Evolutionary conservation across 2,329 filamentous ascomycete genomes (phyloP), one percentile per base, ranked within the genome.

Genomic region (Microcyclospora pomicola): DNA sequence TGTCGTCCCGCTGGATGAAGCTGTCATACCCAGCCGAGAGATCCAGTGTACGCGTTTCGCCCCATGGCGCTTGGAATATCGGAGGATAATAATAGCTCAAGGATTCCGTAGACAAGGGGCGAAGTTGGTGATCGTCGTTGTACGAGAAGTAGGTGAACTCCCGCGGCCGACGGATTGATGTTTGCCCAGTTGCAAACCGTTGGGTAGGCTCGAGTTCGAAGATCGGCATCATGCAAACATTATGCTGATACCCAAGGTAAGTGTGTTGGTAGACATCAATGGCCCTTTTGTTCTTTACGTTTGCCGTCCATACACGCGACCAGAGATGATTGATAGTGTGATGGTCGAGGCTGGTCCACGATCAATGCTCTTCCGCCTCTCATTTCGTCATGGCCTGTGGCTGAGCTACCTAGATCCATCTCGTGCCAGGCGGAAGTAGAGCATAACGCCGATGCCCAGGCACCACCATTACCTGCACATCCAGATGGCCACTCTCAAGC

Each of bases 91-190:
- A 96, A 65, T 88, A 95, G 47, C 77, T 77, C 47, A 98, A 57
- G 1, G 84, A 88, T 2, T 80, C 81, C 43, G 82, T 80, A 45
- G 84, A 85, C 4, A 54, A 42, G 3, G 80, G 72, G 35, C 69
- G 77, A 52, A 86, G 86, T 38, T 74, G 61, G 56, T 88, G 91
- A 19, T 86, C 67, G 33, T 86, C 75, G 57, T 96, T 84, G 61
- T 91, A 96, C 7, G 88, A 96, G 63, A 96, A 98, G 61, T 72
- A 85, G 3, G 88, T 74, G 47, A 98, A 82, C 66, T 98, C 91
- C 65, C 73, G 83, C 14, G 84, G 84, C 47, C 83, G 69, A 54
- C 79, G 78, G 43, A 92, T 79, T 3, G 80, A 70, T 42, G 82
- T 74, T 53, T 75, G 80, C 35, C 68, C 66, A 40, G 79, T 78